These are phyloP conservation scores for Xylariomycetidae sp. DNA, from an alignment of 2,329 filamentous ascomycete species.

Conservation along the genomic window DNA sequence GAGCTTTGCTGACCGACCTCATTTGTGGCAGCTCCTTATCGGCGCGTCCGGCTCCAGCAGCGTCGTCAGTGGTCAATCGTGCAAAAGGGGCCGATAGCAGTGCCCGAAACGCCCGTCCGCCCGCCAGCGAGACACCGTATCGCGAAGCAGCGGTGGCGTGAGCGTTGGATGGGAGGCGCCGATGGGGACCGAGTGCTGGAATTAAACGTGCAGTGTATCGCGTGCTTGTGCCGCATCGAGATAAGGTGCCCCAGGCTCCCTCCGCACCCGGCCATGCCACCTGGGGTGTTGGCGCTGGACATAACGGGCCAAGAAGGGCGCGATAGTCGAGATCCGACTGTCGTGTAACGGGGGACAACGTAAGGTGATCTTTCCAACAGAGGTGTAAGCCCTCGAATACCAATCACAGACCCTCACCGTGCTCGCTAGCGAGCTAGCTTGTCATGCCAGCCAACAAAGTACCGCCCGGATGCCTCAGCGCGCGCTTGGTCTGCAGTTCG, in stretches of 20 bases:
- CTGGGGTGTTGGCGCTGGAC: conserved; percentile 7
- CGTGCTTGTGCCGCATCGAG: conserved; percentile 16
- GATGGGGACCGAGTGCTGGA: not conserved
- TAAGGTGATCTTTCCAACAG: conserved; percentile 18
- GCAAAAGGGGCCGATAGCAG: not conserved
- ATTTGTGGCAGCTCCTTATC: no score
- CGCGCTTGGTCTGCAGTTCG: not conserved
- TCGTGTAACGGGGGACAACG: conserved; percentile 22
- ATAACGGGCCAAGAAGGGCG: conserved; percentile 5
- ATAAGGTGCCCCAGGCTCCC: conserved; percentile 13
- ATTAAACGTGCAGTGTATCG: not conserved
- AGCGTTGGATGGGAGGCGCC: not conserved
- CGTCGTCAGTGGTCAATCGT: not conserved
- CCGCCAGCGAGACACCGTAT: no score
- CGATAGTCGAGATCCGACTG: conserved; percentile 20
- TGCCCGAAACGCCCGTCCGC: not conserved
- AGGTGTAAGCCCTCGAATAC: conserved; percentile 14
- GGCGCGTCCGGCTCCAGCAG: no score
- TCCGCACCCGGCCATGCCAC: conserved; percentile 5
- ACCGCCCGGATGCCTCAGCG: conserved; percentile 2
- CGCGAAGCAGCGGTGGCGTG: not conserved
- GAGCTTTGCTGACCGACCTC: no score
- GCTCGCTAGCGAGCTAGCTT: conserved; percentile 11
- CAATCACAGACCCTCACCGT: conserved; percentile 15
- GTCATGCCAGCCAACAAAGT: conserved; percentile 8